These are phyloP conservation scores for Fusarium pseudograminearum DNA, from an alignment of 2,329 filamentous ascomycete species.

Conservation along the genomic window DNA sequence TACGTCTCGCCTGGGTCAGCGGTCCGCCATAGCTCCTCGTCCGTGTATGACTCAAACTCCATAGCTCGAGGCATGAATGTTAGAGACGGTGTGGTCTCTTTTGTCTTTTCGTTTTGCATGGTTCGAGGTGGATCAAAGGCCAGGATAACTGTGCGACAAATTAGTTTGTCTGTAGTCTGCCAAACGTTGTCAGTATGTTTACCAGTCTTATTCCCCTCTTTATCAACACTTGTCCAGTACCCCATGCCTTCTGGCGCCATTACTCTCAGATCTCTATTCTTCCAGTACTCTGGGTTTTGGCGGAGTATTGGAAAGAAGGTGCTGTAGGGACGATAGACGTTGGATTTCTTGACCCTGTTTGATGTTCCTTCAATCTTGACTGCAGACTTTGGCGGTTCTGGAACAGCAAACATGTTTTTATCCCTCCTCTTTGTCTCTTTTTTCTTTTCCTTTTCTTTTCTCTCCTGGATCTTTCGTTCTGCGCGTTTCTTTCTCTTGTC, in stretches of 20 bases:
- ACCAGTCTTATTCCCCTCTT: conserved; percentile 25
- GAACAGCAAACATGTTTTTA: not conserved
- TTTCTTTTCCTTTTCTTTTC: conserved; percentile 15
- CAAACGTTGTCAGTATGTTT: not conserved
- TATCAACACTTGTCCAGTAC: conserved; percentile 43
- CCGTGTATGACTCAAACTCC: conserved; percentile 48
- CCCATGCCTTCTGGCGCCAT: conserved; percentile 46
- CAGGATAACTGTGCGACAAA: conserved; percentile 36
- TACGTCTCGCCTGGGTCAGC: conserved; percentile 45
- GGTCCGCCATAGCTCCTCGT: conserved; percentile 46
- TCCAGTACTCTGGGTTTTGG: conserved; percentile 40
- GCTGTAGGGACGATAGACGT: conserved; percentile 48
- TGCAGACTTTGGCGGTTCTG: not conserved
- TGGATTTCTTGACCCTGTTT: conserved; percentile 40
- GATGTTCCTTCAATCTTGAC: conserved; percentile 16
- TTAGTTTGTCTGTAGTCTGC: conserved; percentile 11
- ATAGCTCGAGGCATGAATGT: conserved; percentile 49
- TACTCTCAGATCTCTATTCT: conserved; percentile 47
- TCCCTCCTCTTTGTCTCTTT: conserved; percentile 10
- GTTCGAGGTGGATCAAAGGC: conserved; percentile 42
- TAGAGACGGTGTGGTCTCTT: conserved; percentile 31
- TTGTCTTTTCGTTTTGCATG: conserved; percentile 43
- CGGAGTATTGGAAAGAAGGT: conserved; percentile 45
- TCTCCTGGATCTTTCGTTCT: conserved; percentile 8
- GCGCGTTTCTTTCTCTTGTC: conserved; percentile 25